These are phyloP conservation scores for Pseudoneurospora amorphoporcata DNA, from an alignment of 495 filamentous ascomycete species.

Conservation along the genomic window DNA sequence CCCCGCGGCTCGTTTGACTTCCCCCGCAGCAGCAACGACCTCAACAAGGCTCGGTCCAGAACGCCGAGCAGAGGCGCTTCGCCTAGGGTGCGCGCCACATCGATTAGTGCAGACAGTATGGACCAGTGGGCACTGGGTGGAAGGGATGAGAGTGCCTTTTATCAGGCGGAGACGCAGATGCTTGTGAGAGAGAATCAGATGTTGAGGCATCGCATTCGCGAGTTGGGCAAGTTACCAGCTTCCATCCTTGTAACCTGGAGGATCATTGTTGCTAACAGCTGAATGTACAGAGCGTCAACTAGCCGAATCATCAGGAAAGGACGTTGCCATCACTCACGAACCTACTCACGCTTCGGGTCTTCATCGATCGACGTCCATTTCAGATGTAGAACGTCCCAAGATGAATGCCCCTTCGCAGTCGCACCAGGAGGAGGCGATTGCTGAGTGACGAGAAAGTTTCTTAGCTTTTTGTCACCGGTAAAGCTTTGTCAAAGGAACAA, in stretches of 20 bases:
- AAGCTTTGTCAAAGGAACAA: not conserved
- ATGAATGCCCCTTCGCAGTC: not conserved
- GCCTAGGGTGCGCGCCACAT: constrained; percentile 43
- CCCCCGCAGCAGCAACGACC: constrained; percentile 33
- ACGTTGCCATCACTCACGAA: not conserved
- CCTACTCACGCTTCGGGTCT: constrained; percentile 1
- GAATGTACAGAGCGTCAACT: not conserved
- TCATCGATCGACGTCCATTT: constrained; percentile 1
- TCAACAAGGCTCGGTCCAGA: constrained; percentile 39
- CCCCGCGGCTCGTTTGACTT: constrained; percentile 48
- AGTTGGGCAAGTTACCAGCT: constrained; percentile 49
- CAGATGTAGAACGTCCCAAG: not conserved
- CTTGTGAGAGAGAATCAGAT: constrained; percentile 89
- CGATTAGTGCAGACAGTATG: constrained; percentile 41
- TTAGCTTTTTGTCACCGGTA: not conserved
- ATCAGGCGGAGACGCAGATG: constrained; percentile 85
- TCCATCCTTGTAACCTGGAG: not conserved
- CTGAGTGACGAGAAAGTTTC: not conserved
- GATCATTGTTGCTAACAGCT: not conserved
- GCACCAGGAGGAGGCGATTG: not conserved
- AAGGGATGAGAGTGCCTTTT: constrained; percentile 76
- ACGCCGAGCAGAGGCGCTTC: constrained; percentile 48
- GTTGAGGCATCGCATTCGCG: constrained; percentile 72
- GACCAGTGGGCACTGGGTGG: constrained; percentile 35
- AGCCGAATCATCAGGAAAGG: not conserved